Evolutionary conservation across 2,329 filamentous ascomycete species (phyloP).

Genomic region (Pseudogymnoascus pannorum): DNA sequence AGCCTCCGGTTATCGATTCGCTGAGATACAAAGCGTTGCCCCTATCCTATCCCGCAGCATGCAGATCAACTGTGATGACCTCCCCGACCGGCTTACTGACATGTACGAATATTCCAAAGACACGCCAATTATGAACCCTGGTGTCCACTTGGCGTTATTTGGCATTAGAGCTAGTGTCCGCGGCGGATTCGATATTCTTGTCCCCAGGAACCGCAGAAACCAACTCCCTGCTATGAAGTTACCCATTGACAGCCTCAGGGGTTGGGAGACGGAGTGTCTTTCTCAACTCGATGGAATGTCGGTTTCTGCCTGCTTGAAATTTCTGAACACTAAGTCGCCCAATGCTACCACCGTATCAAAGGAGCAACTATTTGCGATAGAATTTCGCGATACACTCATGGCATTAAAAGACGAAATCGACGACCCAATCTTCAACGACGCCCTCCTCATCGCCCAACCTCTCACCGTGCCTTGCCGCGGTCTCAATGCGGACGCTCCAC

Average conservation of each 20-base stretch:
- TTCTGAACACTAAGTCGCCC: slow-evolving; percentile 32
- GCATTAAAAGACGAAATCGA: slow-evolving; percentile 36
- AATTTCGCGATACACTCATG: slow-evolving; percentile 38
- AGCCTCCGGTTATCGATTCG: slow-evolving; percentile 72
- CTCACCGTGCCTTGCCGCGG: slow-evolving; percentile 37
- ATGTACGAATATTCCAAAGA: slow-evolving; percentile 54
- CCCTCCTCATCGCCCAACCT: slow-evolving; percentile 37
- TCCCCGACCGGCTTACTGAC: slow-evolving; percentile 52
- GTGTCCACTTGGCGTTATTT: slow-evolving; percentile 53
- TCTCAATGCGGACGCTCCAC: slow-evolving; percentile 19
- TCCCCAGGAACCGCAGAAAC: slow-evolving; percentile 38
- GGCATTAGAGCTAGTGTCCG: slow-evolving; percentile 41
- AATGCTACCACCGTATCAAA: slow-evolving; percentile 28
- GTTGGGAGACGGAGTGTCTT: slow-evolving; percentile 49
- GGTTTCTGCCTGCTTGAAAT: slow-evolving; percentile 33
- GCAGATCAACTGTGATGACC: slow-evolving; percentile 59
- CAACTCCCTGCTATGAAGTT: slow-evolving; percentile 54
- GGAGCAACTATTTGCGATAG: slow-evolving; percentile 38
- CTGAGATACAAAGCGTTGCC: slow-evolving; percentile 59
- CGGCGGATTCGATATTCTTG: slow-evolving; percentile 28
- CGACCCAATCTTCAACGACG: slow-evolving; percentile 40
- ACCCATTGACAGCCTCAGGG: slow-evolving; percentile 44
- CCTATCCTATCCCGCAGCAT: slow-evolving; percentile 63
- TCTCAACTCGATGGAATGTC: slow-evolving; percentile 41
- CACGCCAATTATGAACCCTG: slow-evolving; percentile 41